These are phyloP conservation scores for Malassezia pachydermatis DNA, from an alignment of 1,284 basidiomycete species.

Conservation along the genomic window DNA sequence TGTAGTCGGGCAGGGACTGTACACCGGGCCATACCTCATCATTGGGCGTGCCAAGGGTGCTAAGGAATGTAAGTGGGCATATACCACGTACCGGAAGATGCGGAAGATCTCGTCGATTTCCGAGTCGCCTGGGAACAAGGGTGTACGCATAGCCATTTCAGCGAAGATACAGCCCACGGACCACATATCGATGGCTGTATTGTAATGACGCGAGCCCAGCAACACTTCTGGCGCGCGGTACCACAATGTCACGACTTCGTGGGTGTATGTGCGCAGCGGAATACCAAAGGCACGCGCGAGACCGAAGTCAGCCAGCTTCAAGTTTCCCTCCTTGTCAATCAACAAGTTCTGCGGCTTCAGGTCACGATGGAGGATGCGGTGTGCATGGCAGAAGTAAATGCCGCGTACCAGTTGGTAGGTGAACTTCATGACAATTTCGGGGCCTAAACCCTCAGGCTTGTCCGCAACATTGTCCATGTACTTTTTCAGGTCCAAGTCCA, in stretches of 20 bases:
- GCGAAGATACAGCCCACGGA: constrained; percentile 83
- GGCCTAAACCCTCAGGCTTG: constrained; percentile 55
- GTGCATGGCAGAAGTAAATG: constrained; percentile 86
- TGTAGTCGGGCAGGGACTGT: constrained; percentile 81
- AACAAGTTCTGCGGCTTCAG: constrained; percentile 95
- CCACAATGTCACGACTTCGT: constrained; percentile 95
- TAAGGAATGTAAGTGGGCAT: constrained; percentile 1
- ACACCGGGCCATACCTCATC: constrained; percentile 90
- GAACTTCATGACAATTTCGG: constrained; percentile 84
- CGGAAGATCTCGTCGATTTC: constrained; percentile 99
- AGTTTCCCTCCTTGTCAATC: constrained; percentile 61
- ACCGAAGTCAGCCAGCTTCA: constrained; percentile 77
- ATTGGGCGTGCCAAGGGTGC: constrained; percentile 71
- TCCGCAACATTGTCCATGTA: constrained; percentile 68
- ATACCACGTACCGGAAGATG: no score
- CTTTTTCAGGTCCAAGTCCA: constrained; percentile 85
- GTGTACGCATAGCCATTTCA: constrained; percentile 82
- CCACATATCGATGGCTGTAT: constrained; percentile 95
- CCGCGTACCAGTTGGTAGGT: constrained; percentile 76
- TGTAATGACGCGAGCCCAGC: constrained; percentile 87
- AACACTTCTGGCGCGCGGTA: constrained; percentile 95
- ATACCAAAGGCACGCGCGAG: constrained; percentile 94
- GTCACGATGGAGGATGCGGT: constrained; percentile 90
- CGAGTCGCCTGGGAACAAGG: constrained; percentile 93
- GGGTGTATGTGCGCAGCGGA: constrained; percentile 91